Conservation (phyloP, 2,329 filamentous ascomycete genomes). For the Zasmidium cellare region DNA sequence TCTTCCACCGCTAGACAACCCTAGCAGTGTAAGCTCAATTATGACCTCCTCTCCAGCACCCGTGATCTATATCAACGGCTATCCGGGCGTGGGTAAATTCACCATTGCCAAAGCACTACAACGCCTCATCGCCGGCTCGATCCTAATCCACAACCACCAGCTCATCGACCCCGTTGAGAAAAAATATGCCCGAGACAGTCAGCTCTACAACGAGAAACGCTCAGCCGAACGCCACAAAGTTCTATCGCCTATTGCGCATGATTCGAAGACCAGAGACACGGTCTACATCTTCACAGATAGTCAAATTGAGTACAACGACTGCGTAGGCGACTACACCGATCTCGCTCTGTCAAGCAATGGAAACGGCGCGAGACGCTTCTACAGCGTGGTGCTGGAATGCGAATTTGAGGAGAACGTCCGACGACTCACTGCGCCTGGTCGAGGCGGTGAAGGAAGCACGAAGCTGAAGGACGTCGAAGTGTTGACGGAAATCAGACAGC, state of each 20-base stretch:
- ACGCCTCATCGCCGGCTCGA: background rate
- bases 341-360: conserved; percentile 1
- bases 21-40: too few relatives aligned
- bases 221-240: conserved; percentile 4
- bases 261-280: background rate
- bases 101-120: conserved; percentile 5
- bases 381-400: conserved; percentile 10
- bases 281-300: conserved; percentile 12
- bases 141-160: conserved; percentile 13
- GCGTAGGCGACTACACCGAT: conserved; percentile 9
- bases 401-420: conserved; percentile 7
- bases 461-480: conserved; percentile 5
- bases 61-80: conserved; percentile 14
- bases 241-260: background rate
- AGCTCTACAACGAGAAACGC: conserved; percentile 2
- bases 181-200: background rate
- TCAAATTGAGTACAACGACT: conserved; percentile 10
- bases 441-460: background rate
- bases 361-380: conserved; percentile 6
- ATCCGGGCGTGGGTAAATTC: conserved; percentile 9
- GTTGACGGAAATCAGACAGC: background rate
- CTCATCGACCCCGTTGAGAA: conserved; percentile 11
- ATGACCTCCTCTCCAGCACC: conserved; percentile 4
- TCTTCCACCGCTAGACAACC: too few relatives aligned
- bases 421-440: background rate